Base-by-base conservation (phyloP, 768 basidiomycete species). In the Rhizopogon vinicolor region DNA sequence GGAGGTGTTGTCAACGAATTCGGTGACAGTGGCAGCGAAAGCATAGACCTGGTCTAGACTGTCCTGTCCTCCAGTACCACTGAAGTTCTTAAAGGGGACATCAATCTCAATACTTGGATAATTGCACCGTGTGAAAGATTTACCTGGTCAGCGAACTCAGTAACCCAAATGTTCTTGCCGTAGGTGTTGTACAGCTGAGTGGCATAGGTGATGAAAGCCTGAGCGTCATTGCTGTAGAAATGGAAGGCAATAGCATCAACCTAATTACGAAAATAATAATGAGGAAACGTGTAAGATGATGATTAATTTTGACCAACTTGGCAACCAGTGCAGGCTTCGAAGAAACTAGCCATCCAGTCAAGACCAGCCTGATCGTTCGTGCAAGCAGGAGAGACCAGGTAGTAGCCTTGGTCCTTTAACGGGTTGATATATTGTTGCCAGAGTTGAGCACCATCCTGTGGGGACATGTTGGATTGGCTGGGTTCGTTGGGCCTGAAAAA, bases 71-170 rank as follows among this genome's bases (percentile, higher is more conserved):
- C 74, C 75, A 2, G 56, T 59, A 10, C 75, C 76, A 60, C 69
- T 68, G 66, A 84, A 90, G 72, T 85, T 75, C 82, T 89, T 49
- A 35, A 37, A 37, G 19, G 9, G 22, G 7, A 22, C 9, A 54
- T 25, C 41, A 51, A 33, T 40, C 44, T 29, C 18, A 40, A 61
- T 14, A 46, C 54, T 42, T 22, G 50, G 25, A 54, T 33, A 12
- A 5, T 9, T 33, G 3, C 13, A 39, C 19, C 18, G 33, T 49
- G 22, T 9, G 5, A 6, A 18, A 41, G 31, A 56, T 56, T 16
- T 56, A 82, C 87, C 73, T 83, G 75, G 72, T 82, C 85, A 57
- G 88, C 89, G 61, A 81, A 85, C 64, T 93, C 91, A 4, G 87
- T 87, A 55, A 86, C 66, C 78, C 78, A 82, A 62, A 91, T 71